Conservation (phyloP, 495 filamentous ascomycete genomes). For the Penicillium egyptiacum region DNA sequence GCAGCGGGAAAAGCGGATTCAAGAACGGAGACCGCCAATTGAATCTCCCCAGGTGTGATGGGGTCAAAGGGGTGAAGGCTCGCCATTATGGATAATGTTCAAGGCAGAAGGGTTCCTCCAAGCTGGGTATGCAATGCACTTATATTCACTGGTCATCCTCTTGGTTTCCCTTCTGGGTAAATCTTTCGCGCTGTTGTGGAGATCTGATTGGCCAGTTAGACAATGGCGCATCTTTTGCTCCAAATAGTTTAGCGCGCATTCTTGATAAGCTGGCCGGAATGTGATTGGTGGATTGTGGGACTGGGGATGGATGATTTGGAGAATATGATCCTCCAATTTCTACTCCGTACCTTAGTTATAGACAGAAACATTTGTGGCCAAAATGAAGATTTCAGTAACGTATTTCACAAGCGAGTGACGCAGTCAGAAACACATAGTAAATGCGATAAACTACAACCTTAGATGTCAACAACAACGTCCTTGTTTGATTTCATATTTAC, state of each 20-base stretch:
- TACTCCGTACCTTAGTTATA: neutral
- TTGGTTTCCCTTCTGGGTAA: constrained; percentile 18
- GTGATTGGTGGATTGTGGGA: neutral
- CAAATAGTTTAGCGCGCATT: constrained; percentile 19
- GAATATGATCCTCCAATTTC: neutral
- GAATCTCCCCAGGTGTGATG: constrained; percentile 44
- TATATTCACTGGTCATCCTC: neutral
- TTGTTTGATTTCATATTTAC: no score
- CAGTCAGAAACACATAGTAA: no score
- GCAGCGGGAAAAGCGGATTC: constrained; percentile 42
- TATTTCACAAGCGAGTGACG: no score
- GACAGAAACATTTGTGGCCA: neutral
- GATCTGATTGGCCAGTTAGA: constrained; percentile 15
- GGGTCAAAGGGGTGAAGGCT: constrained; percentile 47
- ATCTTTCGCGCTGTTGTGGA: constrained; percentile 20
- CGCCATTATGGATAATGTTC: constrained; percentile 20
- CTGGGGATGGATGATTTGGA: neutral
- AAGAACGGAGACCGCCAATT: constrained; percentile 40
- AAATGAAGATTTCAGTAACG: neutral
- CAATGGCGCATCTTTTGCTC: constrained; percentile 24
- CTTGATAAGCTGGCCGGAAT: neutral
- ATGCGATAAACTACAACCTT: no score
- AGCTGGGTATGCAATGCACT: neutral
- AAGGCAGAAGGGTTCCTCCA: neutral
- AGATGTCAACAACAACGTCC: no score